phyloP scores from a whole-genome alignment of 768 basidiomycete species.

The Boletus edulis region DNA sequence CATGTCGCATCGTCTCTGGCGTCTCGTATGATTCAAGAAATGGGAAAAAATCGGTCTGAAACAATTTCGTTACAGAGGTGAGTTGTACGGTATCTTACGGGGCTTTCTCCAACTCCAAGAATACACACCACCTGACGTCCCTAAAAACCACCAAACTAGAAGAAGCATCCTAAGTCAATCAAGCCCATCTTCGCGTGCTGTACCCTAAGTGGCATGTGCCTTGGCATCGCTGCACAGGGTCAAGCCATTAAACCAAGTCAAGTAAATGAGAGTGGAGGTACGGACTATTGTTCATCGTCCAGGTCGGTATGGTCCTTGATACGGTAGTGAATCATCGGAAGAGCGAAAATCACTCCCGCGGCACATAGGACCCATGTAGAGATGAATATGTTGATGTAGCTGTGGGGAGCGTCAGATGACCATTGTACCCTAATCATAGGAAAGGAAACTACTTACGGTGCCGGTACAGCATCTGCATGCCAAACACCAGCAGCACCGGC shows the following conservation, averaged over 20 bases:
- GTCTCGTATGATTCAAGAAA: neutral
- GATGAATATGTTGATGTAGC: constrained; percentile 68
- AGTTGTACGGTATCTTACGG: neutral
- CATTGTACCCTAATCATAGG: neutral
- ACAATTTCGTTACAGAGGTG: no score
- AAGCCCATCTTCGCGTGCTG: neutral
- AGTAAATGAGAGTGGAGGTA: neutral
- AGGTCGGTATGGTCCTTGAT: constrained; percentile 59
- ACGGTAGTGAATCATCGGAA: constrained; percentile 72
- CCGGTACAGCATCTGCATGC: constrained; percentile 60
- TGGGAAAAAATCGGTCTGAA: neutral
- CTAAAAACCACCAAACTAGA: neutral
- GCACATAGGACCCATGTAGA: constrained; percentile 74
- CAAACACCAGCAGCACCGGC: constrained; percentile 73
- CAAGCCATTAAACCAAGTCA: neutral
- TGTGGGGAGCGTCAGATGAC: constrained; percentile 11
- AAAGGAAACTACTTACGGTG: constrained; percentile 48
- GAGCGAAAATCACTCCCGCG: constrained; percentile 59
- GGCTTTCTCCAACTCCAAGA: neutral
- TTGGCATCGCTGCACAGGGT: constrained; percentile 12
- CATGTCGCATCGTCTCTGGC: neutral
- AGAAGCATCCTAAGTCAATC: neutral
- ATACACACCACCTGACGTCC: neutral
- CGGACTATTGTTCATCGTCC: constrained; percentile 51
- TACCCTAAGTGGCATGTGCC: neutral